phyloP scores from a whole-genome alignment of 2,329 filamentous ascomycete genomes.

The Aspergillus brunneoviolaceus region DNA sequence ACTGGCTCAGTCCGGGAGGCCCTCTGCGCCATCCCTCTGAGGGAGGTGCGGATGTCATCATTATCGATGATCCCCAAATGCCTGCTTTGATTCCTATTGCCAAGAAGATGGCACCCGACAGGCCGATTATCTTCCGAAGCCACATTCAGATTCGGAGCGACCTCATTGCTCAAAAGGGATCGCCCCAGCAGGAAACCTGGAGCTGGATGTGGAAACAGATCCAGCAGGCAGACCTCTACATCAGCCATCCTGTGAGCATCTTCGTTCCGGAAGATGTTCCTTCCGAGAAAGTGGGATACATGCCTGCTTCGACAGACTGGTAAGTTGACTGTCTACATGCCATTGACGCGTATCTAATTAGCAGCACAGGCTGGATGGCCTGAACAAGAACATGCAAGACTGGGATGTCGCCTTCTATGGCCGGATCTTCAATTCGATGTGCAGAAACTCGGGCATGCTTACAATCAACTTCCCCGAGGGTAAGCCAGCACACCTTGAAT shows the following conservation, averaged over 20 bases:
- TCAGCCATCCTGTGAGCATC: slow-evolving; percentile 74
- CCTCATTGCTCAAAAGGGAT: slow-evolving; percentile 61
- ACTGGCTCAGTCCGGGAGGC: slow-evolving; percentile 69
- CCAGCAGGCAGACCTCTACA: slow-evolving; percentile 71
- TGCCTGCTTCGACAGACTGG: slow-evolving; percentile 82
- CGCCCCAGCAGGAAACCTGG: slow-evolving; percentile 73
- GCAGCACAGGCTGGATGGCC: slow-evolving; percentile 63
- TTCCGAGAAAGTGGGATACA: slow-evolving; percentile 65
- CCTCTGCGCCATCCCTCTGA: slow-evolving; percentile 64
- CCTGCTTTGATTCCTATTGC: slow-evolving; percentile 73
- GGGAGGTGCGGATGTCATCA: slow-evolving; percentile 73
- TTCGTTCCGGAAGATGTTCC: slow-evolving; percentile 73
- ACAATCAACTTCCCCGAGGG: slow-evolving; percentile 41
- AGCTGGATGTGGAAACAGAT: slow-evolving; percentile 72
- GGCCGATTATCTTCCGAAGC: slow-evolving; percentile 76
- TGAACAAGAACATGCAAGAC: slow-evolving; percentile 71
- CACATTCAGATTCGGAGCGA: slow-evolving; percentile 82
- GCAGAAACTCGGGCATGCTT: slow-evolving; percentile 55
- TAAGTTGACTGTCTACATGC: slow-evolving; percentile 28
- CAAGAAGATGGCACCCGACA: slow-evolving; percentile 67
- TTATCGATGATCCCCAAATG: slow-evolving; percentile 85
- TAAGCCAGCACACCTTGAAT: slow-evolving; percentile 13
- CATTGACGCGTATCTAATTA: background rate
- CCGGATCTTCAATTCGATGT: slow-evolving; percentile 67
- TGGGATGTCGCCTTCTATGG: slow-evolving; percentile 74